A percentile compares a stretch with the other conserved stretches of the same genome.
Conservation (phyloP, 345 rosid genomes). For the Citrus unshiu region DNA sequence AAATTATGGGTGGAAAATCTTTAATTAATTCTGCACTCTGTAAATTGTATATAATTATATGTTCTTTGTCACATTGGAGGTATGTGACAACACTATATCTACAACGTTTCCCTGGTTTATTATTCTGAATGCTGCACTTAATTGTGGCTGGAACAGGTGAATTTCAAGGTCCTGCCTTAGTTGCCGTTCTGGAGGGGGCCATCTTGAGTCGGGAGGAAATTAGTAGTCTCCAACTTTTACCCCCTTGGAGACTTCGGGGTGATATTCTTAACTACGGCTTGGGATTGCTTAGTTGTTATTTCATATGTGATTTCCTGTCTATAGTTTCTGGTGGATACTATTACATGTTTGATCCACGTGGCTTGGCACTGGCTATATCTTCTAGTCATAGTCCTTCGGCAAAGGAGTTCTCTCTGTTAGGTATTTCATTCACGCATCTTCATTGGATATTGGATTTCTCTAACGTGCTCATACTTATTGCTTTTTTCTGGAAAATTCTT, state of each 20-base stretch:
- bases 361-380: conserved; percentile 61
- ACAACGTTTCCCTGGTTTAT: background rate
- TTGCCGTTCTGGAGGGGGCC: conserved; percentile 85
- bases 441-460: background rate
- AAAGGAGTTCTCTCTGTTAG: conserved; percentile 82
- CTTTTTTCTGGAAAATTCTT: background rate
- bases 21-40: background rate
- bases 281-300: conserved; percentile 85
- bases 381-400: conserved; percentile 71
- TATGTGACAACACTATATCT: background rate
- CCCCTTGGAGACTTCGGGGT: conserved; percentile 88
- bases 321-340: conserved; percentile 79
- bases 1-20: too few species aligned
- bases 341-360: conserved; percentile 92
- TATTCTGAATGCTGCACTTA: conserved; percentile 13
- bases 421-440: conserved; percentile 28
- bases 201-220: conserved; percentile 85
- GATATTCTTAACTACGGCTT: conserved; percentile 84
- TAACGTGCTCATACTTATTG: background rate
- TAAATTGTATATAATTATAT: background rate
- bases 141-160: conserved; percentile 51
- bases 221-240: conserved; percentile 86
- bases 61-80: background rate
- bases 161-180: conserved; percentile 91
- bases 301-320: conserved; percentile 73